phyloP scores from a whole-genome alignment of 2,329 filamentous ascomycete genomes.

The Fonsecaea nubica region DNA sequence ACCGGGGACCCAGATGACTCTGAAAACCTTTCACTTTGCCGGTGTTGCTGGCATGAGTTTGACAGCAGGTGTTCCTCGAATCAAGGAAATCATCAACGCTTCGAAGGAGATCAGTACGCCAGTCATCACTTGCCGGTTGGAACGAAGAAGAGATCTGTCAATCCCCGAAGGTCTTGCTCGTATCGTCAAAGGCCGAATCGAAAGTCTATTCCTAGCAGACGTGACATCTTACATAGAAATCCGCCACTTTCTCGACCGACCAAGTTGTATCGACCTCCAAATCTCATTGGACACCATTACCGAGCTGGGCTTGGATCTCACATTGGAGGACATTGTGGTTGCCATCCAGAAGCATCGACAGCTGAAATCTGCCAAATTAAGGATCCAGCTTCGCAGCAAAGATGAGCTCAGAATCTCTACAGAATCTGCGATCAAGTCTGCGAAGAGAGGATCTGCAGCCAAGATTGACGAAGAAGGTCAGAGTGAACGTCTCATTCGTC shows the following conservation, averaged over 20 bases:
- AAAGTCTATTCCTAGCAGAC: constrained; percentile 90
- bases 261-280: constrained; percentile 76
- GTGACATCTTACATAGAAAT: constrained; percentile 82
- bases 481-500: constrained; percentile 73
- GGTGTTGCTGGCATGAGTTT: constrained; percentile 99
- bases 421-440: constrained; percentile 55
- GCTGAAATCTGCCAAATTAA: constrained; percentile 70
- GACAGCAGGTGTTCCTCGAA: constrained; percentile 97
- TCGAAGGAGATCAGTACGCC: constrained; percentile 93
- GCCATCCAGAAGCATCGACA: constrained; percentile 83
- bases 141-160: constrained; percentile 38
- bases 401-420: constrained; percentile 77
- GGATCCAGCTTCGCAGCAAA: constrained; percentile 56
- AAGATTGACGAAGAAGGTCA: constrained; percentile 57
- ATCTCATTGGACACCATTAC: constrained; percentile 80
- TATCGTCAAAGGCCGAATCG: constrained; percentile 89
- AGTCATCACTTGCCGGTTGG: constrained; percentile 82
- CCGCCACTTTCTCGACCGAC: constrained; percentile 66
- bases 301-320: constrained; percentile 81
- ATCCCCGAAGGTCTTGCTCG: constrained; percentile 61
- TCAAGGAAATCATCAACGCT: constrained; percentile 99
- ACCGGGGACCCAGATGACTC: constrained; percentile 97
- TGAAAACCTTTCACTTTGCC: constrained; percentile 99
- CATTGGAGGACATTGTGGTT: constrained; percentile 72
- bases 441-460: constrained; percentile 52